Evolutionary conservation across 345 rosid genomes (phyloP), one percentile per base, ranked within the genome.

Genomic region (Chamaenerion angustifolium): DNA sequence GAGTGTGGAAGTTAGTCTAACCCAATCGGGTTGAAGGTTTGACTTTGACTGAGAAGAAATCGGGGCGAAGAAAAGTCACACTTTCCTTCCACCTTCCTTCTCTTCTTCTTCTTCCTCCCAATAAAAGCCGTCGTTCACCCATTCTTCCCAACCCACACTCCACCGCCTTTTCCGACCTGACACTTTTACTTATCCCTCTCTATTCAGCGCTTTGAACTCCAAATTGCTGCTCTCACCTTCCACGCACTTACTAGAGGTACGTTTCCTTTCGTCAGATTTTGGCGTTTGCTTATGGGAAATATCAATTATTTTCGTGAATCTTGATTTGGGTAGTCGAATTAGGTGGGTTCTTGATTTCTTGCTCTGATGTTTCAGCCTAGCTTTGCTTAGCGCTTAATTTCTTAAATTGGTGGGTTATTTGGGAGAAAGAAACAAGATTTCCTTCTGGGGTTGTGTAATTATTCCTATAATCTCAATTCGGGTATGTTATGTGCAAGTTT

Each of bases 31-130:
- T 71, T 67, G 74, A 73, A 65, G 68, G 15, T 55, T 70, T 76
- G 81, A 82, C 90, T 76, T 76, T 76, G 90, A 79, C 90, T 58
- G 15, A 48, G 18, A 56, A 48, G 69, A 37, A 43, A 77, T 35
- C 11, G 19, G 4, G 56, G 9, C 55, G 63, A 80, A 76, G 83
- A 77, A 67, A 71, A 74, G 71, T 63, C 76, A 19, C 66, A 56
- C 74, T 79, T 83, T 85, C 95, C 85, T 74, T 64, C 51, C 78
- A 64, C 67, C 78, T 76, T 76, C 94, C 67, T 64, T 58, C 52
- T 52, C 43, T 1, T 27, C 31, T 27, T 7, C 21, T 49, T 25
- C 35, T 41, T 49, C 17, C 42, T 1, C 12, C 68, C 14, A 18
- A 54, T 68, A 54, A 71, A 55, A 55, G 16, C 40, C 54, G 68